Base-by-base conservation (phyloP, 1,284 basidiomycete species). In the Cryptococcus sp. region DNA sequence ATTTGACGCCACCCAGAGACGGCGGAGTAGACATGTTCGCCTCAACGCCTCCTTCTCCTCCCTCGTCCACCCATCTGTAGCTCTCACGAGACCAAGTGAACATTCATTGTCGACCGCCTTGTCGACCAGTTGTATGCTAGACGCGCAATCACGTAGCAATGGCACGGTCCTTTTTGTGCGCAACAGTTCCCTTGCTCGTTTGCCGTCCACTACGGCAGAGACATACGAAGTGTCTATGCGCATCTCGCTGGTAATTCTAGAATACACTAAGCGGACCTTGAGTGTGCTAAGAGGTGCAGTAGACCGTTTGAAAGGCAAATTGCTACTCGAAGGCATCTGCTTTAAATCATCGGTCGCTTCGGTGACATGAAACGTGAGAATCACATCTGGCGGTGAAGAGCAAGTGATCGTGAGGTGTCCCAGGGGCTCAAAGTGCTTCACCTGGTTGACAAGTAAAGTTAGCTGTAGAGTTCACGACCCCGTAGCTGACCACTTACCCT, bases 391-490 rank as follows among this genome's bases (percentile, higher is more conserved):
- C 25, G 71, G 72, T 8, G 52, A 50, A 4, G 66, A 70, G 52
- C 73, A 77, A 8, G 72, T 69, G 20, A 75, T 61, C 2, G 52
- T 62, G 15, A 77, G 38, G 13, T 65, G 55, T 3, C 73, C 75
- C 10, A 71, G 63, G 1, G 63, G 41, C 3, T 64, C 64, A 52
- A 62, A 77, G 17, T 74, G 22, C 52, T 66, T 74, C 45, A 70
- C 59, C 74, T 76, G 57, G 1, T 0, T 16, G 11, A n/a, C 4
- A n/a, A 34, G 29, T 13, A 3, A 20, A 8, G 23, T 15, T 11
- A 46, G 22, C 39, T n/a, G n/a, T n/a, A n/a, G n/a, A n/a, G n/a
- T n/a, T n/a, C n/a, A n/a, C n/a, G n/a, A n/a, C n/a, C n/a, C n/a
- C n/a, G n/a, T 50, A 20, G 46, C 13, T 34, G 38, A 38, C 5